These are phyloP conservation scores for Asterochloris erici DNA, from an alignment of 139 green algal genomes.

Conservation along the genomic window DNA sequence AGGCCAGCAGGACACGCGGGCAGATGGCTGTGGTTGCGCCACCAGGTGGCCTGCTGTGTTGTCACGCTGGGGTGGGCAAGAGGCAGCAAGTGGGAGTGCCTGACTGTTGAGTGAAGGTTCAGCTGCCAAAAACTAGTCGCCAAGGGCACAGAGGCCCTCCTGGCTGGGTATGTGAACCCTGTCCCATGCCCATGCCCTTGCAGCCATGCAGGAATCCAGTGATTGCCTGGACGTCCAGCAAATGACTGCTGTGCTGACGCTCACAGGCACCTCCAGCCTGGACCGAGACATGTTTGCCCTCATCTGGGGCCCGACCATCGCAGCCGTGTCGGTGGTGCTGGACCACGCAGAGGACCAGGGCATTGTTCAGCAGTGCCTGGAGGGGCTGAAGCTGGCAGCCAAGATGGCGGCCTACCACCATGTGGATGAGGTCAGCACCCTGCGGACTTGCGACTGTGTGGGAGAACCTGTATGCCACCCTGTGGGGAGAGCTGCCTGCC, in stretches of 20 bases:
- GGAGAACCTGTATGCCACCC: no score
- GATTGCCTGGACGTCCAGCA: not conserved
- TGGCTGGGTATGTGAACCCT: no score
- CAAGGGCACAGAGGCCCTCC: no score
- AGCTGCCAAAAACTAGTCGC: no score
- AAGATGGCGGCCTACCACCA: constrained; percentile 48
- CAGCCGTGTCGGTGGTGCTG: constrained; percentile 87
- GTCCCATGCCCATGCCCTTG: no score
- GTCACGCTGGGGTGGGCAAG: no score
- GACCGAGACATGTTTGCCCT: constrained; percentile 90
- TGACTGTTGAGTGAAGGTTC: no score
- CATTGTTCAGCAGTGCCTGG: constrained; percentile 39
- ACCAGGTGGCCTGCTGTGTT: no score
- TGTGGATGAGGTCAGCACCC: constrained; percentile 36
- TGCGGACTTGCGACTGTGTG: no score
- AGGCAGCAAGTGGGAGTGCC: no score
- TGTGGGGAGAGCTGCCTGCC: no score
- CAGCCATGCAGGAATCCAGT: not conserved
- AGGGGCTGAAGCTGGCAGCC: constrained; percentile 56
- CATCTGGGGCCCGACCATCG: constrained; percentile 85
- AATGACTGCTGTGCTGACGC: not conserved
- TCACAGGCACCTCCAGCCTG: constrained; percentile 21
- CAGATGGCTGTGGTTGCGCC: constrained; percentile 16
- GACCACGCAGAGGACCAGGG: constrained; percentile 65
- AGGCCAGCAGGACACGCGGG: constrained; percentile 35